Base-by-base conservation (phyloP, 352 stramenopile genomes). In the Detonula confervacea region DNA sequence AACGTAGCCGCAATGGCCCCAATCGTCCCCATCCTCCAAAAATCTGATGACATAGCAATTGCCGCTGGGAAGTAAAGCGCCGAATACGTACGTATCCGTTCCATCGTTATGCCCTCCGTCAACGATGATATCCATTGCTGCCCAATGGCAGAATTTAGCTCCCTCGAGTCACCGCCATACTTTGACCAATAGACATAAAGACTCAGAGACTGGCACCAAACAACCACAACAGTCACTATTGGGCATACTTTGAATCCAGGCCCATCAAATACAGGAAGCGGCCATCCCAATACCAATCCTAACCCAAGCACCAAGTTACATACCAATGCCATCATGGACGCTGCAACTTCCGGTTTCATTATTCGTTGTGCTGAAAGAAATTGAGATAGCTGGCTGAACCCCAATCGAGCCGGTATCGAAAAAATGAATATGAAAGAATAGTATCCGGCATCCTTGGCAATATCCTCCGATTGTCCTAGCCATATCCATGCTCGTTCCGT, bases 21-120 rank as follows among this genome's bases (percentile, higher is more conserved):
- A 67, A 94, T 87, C 3, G 92, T 79, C 39, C 69, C 85, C 39
- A 92, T 84, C 35, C 89, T 78, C 87, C 87, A 94, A 77, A 92
- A 94, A 69, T 94, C 89, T 52, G 83, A 91, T 42, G 87, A 80
- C 1, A 63, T 59, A 25, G 73, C 74, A 3, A 93, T 77, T 25
- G 84, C 86, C n/a, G 89, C 84, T 9, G 89, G 89, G 44, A 92
- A 84, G 42, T 94, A 94, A 0, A 94, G 75, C 29, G 68, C 54
- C 14, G 56, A 80, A 73, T 89, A 94, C 12, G 76, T 89, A 16
- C 55, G 29, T n/a, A 93, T 81, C 18, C 89, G 79, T 39, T 72
- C 62, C 29, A 56, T 71, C 1, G 87, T 94, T 11, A 94, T 81
- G 46, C 87, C 85, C 12, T 86, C 63, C 1, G 35, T 56, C 22